A percentile compares a stretch with the other conserved stretches of the same genome.
Conservation (phyloP, 2,329 filamentous ascomycete species). For the Penicillium sp. region DNA sequence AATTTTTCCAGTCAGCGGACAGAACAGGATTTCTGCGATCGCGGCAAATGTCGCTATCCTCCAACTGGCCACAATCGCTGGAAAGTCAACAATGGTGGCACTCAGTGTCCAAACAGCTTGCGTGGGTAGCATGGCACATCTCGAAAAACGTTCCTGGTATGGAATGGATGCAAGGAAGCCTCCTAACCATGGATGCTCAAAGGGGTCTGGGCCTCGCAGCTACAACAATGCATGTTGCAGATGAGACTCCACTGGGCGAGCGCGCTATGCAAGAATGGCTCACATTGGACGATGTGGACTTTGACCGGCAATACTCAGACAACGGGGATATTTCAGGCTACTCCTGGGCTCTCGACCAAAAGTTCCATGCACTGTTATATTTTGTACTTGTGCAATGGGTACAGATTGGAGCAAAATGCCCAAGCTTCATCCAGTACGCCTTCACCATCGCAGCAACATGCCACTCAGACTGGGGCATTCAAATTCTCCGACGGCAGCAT, state of each 20-base stretch:
- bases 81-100: constrained; percentile 14
- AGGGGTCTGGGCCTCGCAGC: neutral
- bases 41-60: neutral
- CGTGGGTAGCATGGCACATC: constrained; percentile 26
- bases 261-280: constrained; percentile 18
- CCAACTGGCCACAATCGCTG: constrained; percentile 9
- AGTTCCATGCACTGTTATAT: constrained; percentile 11
- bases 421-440: constrained; percentile 6
- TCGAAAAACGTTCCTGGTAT: constrained; percentile 2
- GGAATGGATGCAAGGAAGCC: constrained; percentile 1
- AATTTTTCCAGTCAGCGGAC: constrained; percentile 12
- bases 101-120: constrained; percentile 19
- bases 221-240: neutral
- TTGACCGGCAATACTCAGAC: constrained; percentile 4
- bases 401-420: constrained; percentile 6
- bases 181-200: constrained; percentile 2
- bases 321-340: constrained; percentile 5
- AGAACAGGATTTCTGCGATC: constrained; percentile 8
- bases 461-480: constrained; percentile 10
- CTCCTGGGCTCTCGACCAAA: constrained; percentile 13
- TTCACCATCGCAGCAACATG: constrained; percentile 13
- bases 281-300: constrained; percentile 5
- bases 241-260: neutral
- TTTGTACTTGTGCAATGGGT: constrained; percentile 19
- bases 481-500: constrained; percentile 12